Percentiles rank a stretch among this genome's conserved stretches.
Evolutionary conservation across 257 asterid genomes (phyloP).

Genomic region (Salvia rosmarinus): DNA sequence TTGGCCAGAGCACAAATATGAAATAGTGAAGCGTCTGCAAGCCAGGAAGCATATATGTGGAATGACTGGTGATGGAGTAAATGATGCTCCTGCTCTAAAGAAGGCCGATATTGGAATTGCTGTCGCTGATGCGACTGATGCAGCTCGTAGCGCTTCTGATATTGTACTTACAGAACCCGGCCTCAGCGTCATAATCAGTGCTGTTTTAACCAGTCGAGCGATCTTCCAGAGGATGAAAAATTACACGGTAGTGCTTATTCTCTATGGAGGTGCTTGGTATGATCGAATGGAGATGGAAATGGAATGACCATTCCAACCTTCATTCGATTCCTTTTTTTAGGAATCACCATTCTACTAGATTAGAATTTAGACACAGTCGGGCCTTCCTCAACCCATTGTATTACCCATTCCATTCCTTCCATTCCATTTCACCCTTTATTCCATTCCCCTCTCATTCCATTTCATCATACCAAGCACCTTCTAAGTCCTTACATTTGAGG

Average conservation of each 20-base stretch:
- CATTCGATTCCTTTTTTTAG: too few relatives aligned
- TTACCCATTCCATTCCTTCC: too few relatives aligned
- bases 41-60: constrained; percentile 98
- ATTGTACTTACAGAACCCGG: constrained; percentile 99
- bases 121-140: constrained; percentile 98
- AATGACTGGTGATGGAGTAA: constrained; percentile 99
- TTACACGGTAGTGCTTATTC: constrained; percentile 65
- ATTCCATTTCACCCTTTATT: too few relatives aligned
- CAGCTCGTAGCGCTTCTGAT: constrained; percentile 99
- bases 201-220: constrained; percentile 95
- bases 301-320: too few relatives aligned
- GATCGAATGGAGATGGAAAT: too few relatives aligned
- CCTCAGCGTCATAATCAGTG: constrained; percentile 96
- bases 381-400: too few relatives aligned
- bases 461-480: too few relatives aligned
- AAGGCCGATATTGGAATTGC: constrained; percentile 99
- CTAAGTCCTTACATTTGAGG: not conserved
- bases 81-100: constrained; percentile 96
- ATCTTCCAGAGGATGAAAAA: constrained; percentile 99
- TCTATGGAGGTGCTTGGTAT: too few relatives aligned
- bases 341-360: too few relatives aligned
- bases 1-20: constrained; percentile 88
- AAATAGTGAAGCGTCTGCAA: constrained; percentile 95
- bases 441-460: too few relatives aligned
- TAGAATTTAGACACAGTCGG: too few relatives aligned